phyloP scores from a whole-genome alignment of 768 basidiomycete genomes.

The Calocybe gangraenosa region DNA sequence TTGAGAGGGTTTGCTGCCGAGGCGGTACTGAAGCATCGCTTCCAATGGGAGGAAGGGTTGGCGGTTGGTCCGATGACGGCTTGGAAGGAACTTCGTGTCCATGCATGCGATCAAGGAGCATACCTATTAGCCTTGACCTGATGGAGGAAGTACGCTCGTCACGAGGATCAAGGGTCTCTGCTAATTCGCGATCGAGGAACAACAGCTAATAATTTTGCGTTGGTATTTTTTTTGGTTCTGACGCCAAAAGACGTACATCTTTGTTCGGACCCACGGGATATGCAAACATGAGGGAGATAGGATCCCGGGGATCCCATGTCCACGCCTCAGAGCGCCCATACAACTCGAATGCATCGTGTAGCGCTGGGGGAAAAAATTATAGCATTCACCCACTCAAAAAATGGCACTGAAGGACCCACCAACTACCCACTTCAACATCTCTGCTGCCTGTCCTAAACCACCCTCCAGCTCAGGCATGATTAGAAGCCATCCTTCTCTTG shows the following conservation, averaged over 20 bases:
- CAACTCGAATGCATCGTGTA: constrained; percentile 83
- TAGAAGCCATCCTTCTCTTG: constrained; percentile 80
- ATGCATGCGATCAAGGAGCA: constrained; percentile 64
- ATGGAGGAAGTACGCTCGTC: constrained; percentile 74
- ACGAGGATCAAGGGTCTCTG: constrained; percentile 71
- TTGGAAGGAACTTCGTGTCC: constrained; percentile 21
- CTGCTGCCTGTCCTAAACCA: constrained; percentile 57
- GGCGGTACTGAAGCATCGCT: constrained; percentile 2
- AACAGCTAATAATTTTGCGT: constrained; percentile 47
- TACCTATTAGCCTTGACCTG: constrained; percentile 55
- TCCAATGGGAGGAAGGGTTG: constrained; percentile 33
- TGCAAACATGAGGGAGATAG: constrained; percentile 84
- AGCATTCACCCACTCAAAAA: background rate
- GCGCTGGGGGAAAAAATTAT: constrained; percentile 36
- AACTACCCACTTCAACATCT: constrained; percentile 90
- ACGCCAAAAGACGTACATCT: constrained; percentile 54
- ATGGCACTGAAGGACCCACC: constrained; percentile 44
- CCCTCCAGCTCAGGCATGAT: constrained; percentile 85
- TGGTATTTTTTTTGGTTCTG: constrained; percentile 10
- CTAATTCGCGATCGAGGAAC: constrained; percentile 83
- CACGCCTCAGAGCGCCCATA: constrained; percentile 87
- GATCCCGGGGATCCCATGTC: constrained; percentile 87
- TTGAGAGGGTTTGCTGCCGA: constrained; percentile 10
- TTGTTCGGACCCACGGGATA: constrained; percentile 85
- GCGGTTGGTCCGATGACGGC: constrained; percentile 24